Conservation (phyloP, 2,329 filamentous ascomycete genomes). For the Aspergillus hiratsukae region DNA sequence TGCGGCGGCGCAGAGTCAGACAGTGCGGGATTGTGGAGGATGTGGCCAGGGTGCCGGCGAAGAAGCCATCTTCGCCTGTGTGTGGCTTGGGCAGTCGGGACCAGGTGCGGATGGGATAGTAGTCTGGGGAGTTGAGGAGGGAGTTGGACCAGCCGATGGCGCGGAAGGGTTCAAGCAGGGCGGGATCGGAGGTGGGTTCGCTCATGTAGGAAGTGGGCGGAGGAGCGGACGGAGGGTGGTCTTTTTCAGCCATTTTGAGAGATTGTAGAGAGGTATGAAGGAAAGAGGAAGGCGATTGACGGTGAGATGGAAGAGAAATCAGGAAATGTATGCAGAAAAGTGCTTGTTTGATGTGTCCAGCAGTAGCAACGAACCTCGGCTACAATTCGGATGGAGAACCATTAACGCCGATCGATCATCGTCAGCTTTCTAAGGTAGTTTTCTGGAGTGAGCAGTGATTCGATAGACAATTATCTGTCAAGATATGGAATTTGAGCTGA, state of each 20-base stretch:
- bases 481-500: not conserved
- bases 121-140: slow-evolving; percentile 31
- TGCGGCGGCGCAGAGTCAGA: slow-evolving; percentile 34
- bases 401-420: not conserved
- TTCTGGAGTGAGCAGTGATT: not conserved
- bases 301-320: not conserved
- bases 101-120: slow-evolving; percentile 36
- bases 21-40: slow-evolving; percentile 38
- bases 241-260: not conserved
- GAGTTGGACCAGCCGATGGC: slow-evolving; percentile 26
- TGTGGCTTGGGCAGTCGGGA: slow-evolving; percentile 36
- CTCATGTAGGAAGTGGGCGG: not conserved
- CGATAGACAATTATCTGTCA: not conserved
- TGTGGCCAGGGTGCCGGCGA: slow-evolving; percentile 37
- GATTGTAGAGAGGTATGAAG: not conserved
- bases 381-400: not conserved
- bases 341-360: not conserved
- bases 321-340: not conserved
- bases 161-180: slow-evolving; percentile 22
- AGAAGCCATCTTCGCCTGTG: slow-evolving; percentile 42
- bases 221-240: slow-evolving; percentile 1
- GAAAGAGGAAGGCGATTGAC: not conserved
- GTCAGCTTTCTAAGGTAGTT: not conserved
- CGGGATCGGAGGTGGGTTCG: not conserved
- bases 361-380: not conserved